Evolutionary conservation across 116 monocot species (phyloP).

Genomic region (Zostera marina): DNA sequence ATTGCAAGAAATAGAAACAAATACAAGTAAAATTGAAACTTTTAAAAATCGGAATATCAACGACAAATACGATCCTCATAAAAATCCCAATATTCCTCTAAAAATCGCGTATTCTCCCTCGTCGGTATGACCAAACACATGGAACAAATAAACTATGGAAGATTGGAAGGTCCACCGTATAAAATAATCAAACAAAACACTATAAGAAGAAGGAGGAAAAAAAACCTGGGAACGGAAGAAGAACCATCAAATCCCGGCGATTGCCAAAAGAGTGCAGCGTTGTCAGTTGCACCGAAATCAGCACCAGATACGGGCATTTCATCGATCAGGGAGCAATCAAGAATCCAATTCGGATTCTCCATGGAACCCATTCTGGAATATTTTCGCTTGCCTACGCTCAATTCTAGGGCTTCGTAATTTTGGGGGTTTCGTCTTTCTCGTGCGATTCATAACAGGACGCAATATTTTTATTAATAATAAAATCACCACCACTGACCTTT

Average conservation of each 20-base stretch:
- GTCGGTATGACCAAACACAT: not conserved
- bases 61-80: too few species aligned
- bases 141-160: not conserved
- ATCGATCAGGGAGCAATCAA: slow-evolving; percentile 13
- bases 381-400: not conserved
- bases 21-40: too few species aligned
- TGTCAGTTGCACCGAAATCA: slow-evolving; percentile 2
- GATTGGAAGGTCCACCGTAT: not conserved
- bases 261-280: slow-evolving; percentile 10
- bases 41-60: too few species aligned
- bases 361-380: slow-evolving; percentile 8
- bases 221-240: not conserved
- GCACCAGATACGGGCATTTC: slow-evolving; percentile 12
- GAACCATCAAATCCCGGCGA: slow-evolving; percentile 7
- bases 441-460: not conserved
- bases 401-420: slow-evolving; percentile 3
- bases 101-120: too few species aligned
- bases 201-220: not conserved
- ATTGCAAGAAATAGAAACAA: too few species aligned
- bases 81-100: too few species aligned
- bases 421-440: not conserved
- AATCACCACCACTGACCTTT: not conserved
- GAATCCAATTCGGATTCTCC: slow-evolving; percentile 14
- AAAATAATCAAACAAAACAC: not conserved
- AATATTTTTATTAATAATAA: not conserved